Evolutionary conservation across 257 asterid genomes (phyloP).

Genomic region (Fraxinus pennsylvanica): DNA sequence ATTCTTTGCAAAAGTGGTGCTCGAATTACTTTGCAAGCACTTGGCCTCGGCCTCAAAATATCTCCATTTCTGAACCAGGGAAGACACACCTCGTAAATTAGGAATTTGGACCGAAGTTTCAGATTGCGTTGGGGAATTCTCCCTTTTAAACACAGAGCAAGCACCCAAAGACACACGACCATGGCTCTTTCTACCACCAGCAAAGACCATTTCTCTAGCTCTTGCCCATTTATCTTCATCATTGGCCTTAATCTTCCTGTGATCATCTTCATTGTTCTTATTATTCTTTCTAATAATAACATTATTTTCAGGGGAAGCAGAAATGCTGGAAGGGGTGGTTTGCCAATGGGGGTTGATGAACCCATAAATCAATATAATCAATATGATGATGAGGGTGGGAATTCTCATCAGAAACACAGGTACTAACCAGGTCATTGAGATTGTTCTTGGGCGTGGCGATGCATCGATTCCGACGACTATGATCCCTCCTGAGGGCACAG

Average conservation of each 20-base stretch:
- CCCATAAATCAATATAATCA: slow-evolving; percentile 64
- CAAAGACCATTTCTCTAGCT: slow-evolving; percentile 43
- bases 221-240: slow-evolving; percentile 53
- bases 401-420: slow-evolving; percentile 29
- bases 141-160: not conserved
- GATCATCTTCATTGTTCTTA: not conserved
- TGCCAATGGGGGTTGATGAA: slow-evolving; percentile 58
- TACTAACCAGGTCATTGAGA: slow-evolving; percentile 21
- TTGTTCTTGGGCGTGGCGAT: slow-evolving; percentile 28
- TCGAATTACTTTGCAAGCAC: slow-evolving; percentile 8
- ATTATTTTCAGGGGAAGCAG: not conserved
- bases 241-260: slow-evolving; percentile 13
- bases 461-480: not conserved
- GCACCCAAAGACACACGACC: not conserved
- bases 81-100: slow-evolving; percentile 62
- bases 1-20: slow-evolving; percentile 4
- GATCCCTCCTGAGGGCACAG: slow-evolving; percentile 6
- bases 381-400: slow-evolving; percentile 11
- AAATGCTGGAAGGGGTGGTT: slow-evolving; percentile 8
- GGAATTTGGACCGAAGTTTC: slow-evolving; percentile 35
- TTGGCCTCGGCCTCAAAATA: slow-evolving; percentile 56
- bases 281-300: not conserved
- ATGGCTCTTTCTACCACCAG: slow-evolving; percentile 14
- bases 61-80: slow-evolving; percentile 74
- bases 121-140: slow-evolving; percentile 18